Evolutionary conservation across 2,329 filamentous ascomycete species (phyloP), one percentile per base, ranked within the genome.

Genomic region (Fusarium ambrosium): DNA sequence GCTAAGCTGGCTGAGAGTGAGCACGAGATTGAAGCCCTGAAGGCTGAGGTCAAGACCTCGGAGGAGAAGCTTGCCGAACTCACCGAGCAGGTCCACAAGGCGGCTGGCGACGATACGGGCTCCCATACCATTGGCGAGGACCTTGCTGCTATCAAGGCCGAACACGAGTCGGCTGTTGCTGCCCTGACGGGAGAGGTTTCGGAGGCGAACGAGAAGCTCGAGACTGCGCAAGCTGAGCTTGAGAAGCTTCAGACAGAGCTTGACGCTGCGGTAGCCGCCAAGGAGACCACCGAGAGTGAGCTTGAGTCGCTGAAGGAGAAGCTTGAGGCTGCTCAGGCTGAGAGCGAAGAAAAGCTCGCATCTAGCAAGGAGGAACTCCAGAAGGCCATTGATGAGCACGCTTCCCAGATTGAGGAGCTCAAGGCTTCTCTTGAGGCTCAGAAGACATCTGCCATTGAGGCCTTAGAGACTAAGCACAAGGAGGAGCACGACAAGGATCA

Each of bases 1-100:
- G 81, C 85, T 9, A 91, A 91, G 81, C 84, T 92, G 24, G 84
- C 85, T 6, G 86, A 89, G 36, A 90, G 89, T 71, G 89, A 92
- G 77, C 80, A 86, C 8, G 88, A 91, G 77, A 88, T 92, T 11
- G 86, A 88, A 64, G 82, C 87, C 14, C 85, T 92, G 34, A 90
- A 89, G 80, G 84, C 85, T 7, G 87, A 92, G 75, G 86, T 92
- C 59, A 82, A 86, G 67, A 82, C 86, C 10, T 90, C 89, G 1
- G 85, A 91, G 77, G 87, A 87, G 61, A 91, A 88, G 77, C 85
- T 92, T 64, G 79, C 85, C 3, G 86, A 89, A 73, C 85, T 92
- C 22, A 86, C 85, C 65, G 86, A 88, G 59, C 86, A 89, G 81
- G 82, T 88, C 36, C 83, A 85, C 75, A 82, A 85, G 53, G 85